Evolutionary conservation across 192 early-diverging fungal genomes (phyloP).

Genomic region (Backusella westeae): DNA sequence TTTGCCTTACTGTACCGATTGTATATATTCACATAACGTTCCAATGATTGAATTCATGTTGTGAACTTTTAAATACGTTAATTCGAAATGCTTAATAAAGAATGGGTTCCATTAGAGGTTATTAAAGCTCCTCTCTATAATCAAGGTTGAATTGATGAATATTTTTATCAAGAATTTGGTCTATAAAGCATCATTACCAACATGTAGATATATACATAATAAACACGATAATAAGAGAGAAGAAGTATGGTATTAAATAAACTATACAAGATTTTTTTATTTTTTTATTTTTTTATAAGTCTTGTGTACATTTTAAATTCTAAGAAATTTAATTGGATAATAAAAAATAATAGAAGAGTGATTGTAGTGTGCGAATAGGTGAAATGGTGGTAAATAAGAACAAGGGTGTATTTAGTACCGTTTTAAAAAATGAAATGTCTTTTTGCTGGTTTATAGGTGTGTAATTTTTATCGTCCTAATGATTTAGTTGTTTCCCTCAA

Average conservation of each 20-base stretch:
- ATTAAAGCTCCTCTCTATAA: neutral
- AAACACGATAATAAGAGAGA: neutral
- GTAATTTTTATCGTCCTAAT: neutral
- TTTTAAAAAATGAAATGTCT: conserved; percentile 3
- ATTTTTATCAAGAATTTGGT: neutral
- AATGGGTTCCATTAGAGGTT: neutral
- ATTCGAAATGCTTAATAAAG: neutral
- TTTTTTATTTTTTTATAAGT: neutral
- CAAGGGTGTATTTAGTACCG: conserved; percentile 5
- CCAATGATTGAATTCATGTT: neutral
- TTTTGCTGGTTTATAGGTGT: neutral
- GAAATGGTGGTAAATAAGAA: neutral
- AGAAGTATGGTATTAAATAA: neutral
- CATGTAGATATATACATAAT: neutral
- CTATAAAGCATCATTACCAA: neutral
- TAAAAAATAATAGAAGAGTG: neutral
- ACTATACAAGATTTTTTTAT: conserved; percentile 2
- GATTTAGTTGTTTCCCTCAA: conserved; percentile 35
- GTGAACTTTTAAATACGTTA: neutral
- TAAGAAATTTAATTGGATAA: conserved; percentile 8
- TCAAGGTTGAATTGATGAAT: neutral
- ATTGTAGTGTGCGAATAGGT: conserved; percentile 3
- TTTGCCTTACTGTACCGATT: no score
- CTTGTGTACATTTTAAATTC: conserved; percentile 8
- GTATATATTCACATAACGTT: no score